These are phyloP conservation scores for Mucor sp. DNA, from an alignment of 371 early-diverging fungal species.

Conservation along the genomic window DNA sequence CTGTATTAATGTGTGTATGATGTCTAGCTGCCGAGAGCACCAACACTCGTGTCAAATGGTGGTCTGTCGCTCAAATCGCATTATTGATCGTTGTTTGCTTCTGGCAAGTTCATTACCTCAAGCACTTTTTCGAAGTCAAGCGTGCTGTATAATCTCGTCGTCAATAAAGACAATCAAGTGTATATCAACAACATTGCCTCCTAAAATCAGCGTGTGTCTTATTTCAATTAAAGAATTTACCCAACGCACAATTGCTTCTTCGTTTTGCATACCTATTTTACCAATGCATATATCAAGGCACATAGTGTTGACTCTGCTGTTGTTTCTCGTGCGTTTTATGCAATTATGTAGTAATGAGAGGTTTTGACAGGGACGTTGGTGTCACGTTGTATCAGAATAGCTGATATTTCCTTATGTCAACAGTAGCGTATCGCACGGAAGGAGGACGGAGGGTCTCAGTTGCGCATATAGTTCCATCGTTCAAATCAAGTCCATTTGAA, in stretches of 20 bases:
- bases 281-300: not conserved
- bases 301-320: not conserved
- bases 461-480: not conserved
- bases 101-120: conserved; percentile 75
- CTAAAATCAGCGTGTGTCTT: not conserved
- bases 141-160: conserved; percentile 58
- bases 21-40: conserved; percentile 73
- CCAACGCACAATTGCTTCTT: not conserved
- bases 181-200: not conserved
- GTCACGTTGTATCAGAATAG: not conserved
- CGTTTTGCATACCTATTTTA: not conserved
- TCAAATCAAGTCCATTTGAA: not conserved
- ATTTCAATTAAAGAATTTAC: not conserved
- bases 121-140: conserved; percentile 79
- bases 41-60: conserved; percentile 78
- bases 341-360: not conserved
- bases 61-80: conserved; percentile 71
- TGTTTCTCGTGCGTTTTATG: not conserved
- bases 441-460: not conserved
- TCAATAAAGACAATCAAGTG: not conserved
- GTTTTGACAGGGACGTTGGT: not conserved
- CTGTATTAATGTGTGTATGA: conserved; percentile 19
- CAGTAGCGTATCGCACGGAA: not conserved
- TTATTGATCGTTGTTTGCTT: conserved; percentile 66
- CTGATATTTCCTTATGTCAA: not conserved